Evolutionary conservation across 1,284 basidiomycete species (phyloP), one percentile per base, ranked within the genome.

Genomic region (Fomitopsis betulina): DNA sequence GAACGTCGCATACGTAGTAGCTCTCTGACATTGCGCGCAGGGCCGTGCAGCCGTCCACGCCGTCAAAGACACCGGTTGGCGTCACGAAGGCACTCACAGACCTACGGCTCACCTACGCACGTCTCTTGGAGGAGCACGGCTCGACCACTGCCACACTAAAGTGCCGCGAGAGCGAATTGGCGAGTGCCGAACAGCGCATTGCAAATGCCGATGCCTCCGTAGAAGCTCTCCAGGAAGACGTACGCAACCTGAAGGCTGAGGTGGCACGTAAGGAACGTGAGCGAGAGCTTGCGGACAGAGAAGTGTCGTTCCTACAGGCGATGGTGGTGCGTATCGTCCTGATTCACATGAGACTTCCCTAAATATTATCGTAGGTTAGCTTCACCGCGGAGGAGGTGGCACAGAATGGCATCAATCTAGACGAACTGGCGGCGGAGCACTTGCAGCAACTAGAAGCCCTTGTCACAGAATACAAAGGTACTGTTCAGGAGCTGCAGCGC

Each of bases 71-170:
- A 0, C 79, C 84, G 3, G 70, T 85, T 6, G 75, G 82, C 2
- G 68, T 82, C 13, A 80, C 83, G 0, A 81, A 83, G 57, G 77
- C 73, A 35, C 76, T 89, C 8, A 76, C 85, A 0, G 68, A 76
- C 5, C 77, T 91, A 6, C 84, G 87, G 2, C 72, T 87, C 0
- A 68, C 75, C 0, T 82, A 90, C 60, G 85, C 85, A 0, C 75
- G 75, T 6, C 72, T 90, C 0, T 76, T 89, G 1, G 85, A 89
- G 62, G 81, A 87, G 40, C 80, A 88, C 42, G 87, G 88, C 0
- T 74, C 80, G 2, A 80, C 76, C 30, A 58, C 70, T 0, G 84
- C 84, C 0, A 63, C 79, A 8, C 73, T 87, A 5, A 76, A 75
- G 1, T 73, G 72, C 35, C 76, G 82, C 42, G 79, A 87, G 58